Base-by-base conservation (phyloP, 169 alveolate genomes). In the Theileria equi region DNA sequence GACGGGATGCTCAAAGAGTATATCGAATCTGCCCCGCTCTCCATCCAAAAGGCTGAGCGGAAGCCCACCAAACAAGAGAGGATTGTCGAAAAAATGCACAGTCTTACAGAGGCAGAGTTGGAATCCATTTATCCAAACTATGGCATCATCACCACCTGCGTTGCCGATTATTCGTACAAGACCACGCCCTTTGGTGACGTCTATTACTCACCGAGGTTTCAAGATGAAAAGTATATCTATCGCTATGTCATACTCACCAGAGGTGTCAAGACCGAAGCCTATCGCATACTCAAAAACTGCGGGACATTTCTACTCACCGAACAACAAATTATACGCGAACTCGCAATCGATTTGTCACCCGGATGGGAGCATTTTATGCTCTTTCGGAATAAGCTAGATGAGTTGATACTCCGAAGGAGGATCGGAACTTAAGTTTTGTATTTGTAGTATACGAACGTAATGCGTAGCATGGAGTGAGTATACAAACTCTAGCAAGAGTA, bases 341-440 rank as follows among this genome's bases (percentile, higher is more conserved):
- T 90, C 25, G 89, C 88, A 19, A 90, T 90, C 21, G 93, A 81
- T 25, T 61, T 90, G 25, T 87, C 92, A 0, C 91, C 89, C 32
- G 95, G 95, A 26, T 90, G 95, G 95, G 88, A 88, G 60, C 95
- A 90, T 73, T 90, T 90, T 50, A 90, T 90, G 95, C 74, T 83
- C 35, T 90, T 79, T 70, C 84, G 85, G 69, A 86, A 85, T 34
- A 70, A 82, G 52, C 71, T 90, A 49, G 85, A 88, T 34, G 95
- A 90, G 54, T 87, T 90, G 8, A 90, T 90, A 41, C 77, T 90
- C 35, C 59, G 95, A 40, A 67, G 86, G 0, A 71, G 59, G 8
- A 23, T 65, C 7, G 53, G 47, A 5, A 77, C 40, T 40, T 69
- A 69, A 43, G 43, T 29, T 10, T n/a, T n/a, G n/a, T n/a, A n/a